phyloP scores from a whole-genome alignment of 2,329 filamentous ascomycete species.

The Apiospora marii region DNA sequence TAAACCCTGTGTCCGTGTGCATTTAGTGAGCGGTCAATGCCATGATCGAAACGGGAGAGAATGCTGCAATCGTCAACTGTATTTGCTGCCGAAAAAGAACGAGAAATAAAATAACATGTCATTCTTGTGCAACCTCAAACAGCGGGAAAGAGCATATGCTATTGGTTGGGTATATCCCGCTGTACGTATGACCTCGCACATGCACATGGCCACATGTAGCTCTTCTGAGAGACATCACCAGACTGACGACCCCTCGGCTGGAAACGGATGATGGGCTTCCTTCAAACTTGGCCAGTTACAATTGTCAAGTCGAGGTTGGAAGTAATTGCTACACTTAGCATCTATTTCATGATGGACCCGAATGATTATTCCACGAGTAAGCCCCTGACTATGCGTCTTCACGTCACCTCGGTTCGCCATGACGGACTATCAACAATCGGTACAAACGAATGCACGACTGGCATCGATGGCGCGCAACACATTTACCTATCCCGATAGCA shows the following conservation, averaged over 20 bases:
- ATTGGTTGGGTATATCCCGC: slow-evolving; percentile 17
- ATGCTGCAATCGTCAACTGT: background rate
- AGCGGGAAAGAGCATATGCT: background rate
- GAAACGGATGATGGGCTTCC: background rate
- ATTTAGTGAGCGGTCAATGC: background rate
- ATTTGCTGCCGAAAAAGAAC: background rate
- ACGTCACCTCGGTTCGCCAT: background rate
- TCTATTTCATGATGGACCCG: background rate
- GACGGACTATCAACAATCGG: background rate
- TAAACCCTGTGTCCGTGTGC: background rate
- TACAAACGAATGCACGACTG: background rate
- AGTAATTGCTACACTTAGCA: background rate
- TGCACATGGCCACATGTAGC: slow-evolving; percentile 14
- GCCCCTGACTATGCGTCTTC: background rate
- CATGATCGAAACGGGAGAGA: background rate
- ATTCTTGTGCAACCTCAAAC: background rate
- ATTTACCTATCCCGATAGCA: background rate
- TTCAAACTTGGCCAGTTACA: background rate
- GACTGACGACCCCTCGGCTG: slow-evolving; percentile 12
- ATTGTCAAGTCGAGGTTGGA: background rate
- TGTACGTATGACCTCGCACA: slow-evolving; percentile 11
- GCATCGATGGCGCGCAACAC: background rate
- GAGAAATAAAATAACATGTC: background rate
- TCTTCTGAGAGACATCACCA: slow-evolving; percentile 6
- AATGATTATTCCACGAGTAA: background rate